phyloP scores from a whole-genome alignment of 352 stramenopile species.

The Globisporangium splendens region DNA sequence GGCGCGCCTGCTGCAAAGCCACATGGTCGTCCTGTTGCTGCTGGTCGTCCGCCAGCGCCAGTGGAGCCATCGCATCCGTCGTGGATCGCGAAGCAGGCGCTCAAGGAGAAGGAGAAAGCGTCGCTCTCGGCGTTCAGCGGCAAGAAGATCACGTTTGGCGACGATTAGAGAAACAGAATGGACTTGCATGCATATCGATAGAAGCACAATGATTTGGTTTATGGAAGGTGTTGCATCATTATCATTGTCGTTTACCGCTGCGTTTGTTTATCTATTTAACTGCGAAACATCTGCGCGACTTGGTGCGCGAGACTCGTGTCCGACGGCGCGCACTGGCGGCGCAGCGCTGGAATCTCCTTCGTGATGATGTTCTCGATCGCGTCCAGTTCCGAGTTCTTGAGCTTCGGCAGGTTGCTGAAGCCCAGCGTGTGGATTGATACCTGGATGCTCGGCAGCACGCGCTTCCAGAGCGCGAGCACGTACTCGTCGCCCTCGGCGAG shows the following conservation, averaged over 20 bases:
- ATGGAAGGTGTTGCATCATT: not conserved
- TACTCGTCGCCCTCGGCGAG: slow-evolving; percentile 98
- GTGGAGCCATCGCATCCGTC: slow-evolving; percentile 48
- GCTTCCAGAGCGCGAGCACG: slow-evolving; percentile 92
- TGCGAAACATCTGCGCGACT: slow-evolving; percentile 82
- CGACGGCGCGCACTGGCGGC: slow-evolving; percentile 76
- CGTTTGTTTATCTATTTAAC: slow-evolving; percentile 17
- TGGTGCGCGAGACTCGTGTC: slow-evolving; percentile 83
- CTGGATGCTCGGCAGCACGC: slow-evolving; percentile 82
- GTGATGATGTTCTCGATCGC: slow-evolving; percentile 88
- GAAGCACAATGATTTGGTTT: not conserved
- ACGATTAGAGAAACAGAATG: slow-evolving; percentile 24
- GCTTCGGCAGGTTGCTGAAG: slow-evolving; percentile 80
- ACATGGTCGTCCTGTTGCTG: slow-evolving; percentile 1
- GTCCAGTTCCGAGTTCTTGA: slow-evolving; percentile 78
- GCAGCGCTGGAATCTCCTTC: slow-evolving; percentile 86
- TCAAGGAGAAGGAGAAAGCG: slow-evolving; percentile 81
- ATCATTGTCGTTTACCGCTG: not conserved
- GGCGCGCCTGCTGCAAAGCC: slow-evolving; percentile 11
- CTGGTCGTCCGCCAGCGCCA: not conserved
- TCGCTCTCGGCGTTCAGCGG: slow-evolving; percentile 63
- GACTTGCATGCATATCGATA: not conserved
- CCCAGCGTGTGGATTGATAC: slow-evolving; percentile 85
- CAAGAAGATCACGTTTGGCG: slow-evolving; percentile 83
- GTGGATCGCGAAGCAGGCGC: slow-evolving; percentile 79